Conservation (phyloP, 2,329 filamentous ascomycete species). For the Zymoseptoria ardabiliae region DNA sequence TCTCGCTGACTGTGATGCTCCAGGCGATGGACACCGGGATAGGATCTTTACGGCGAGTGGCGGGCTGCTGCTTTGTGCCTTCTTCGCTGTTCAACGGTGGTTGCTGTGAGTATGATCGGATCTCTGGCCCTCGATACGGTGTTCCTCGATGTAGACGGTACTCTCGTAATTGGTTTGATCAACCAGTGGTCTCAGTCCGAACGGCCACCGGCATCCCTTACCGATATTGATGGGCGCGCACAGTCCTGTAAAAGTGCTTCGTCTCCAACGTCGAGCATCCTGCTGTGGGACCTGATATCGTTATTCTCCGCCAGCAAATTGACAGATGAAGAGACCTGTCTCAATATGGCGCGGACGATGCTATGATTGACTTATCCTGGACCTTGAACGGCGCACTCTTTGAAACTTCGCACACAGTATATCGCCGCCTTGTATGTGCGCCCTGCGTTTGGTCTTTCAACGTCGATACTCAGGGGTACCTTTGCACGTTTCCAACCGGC, state of each 20-base stretch:
- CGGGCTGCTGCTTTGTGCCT: conserved; percentile 8
- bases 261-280: neutral
- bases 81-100: conserved; percentile 8
- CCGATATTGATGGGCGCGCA: neutral
- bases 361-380: too few species aligned
- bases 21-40: conserved; percentile 10
- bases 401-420: neutral
- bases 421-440: neutral
- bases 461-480: neutral
- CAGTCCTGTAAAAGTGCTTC: neutral
- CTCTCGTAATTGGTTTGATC: neutral
- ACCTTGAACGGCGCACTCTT: too few species aligned
- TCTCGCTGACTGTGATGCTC: neutral
- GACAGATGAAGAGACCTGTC: too few species aligned
- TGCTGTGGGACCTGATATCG: too few species aligned
- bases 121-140: neutral
- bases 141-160: neutral
- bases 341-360: too few species aligned
- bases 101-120: neutral
- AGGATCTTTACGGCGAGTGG: conserved; percentile 11
- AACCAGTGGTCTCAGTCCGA: neutral
- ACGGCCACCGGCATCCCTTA: neutral
- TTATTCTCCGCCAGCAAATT: too few species aligned
- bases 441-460: neutral
- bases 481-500: neutral